phyloP scores from a whole-genome alignment of 805 yeast species.

The Candida orba region DNA sequence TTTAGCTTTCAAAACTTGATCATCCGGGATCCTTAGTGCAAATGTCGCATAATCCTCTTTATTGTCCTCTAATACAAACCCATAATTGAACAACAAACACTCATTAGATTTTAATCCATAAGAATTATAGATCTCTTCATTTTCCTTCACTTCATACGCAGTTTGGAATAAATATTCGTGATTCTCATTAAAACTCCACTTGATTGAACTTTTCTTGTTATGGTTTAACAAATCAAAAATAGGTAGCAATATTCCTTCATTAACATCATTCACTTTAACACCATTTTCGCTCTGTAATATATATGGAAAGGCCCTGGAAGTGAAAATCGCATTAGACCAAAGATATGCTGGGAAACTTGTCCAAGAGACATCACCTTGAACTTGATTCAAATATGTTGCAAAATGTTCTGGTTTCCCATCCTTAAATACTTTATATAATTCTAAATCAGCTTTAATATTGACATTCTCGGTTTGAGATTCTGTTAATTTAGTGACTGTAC shows the following conservation, averaged over 20 bases:
- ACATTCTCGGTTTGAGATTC: background rate
- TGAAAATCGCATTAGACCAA: slow-evolving; percentile 68
- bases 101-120: slow-evolving; percentile 88
- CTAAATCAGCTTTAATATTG: slow-evolving; percentile 20
- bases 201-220: slow-evolving; percentile 47
- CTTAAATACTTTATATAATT: slow-evolving; percentile 22
- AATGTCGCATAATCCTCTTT: slow-evolving; percentile 52
- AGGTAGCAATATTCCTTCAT: slow-evolving; percentile 67
- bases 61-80: slow-evolving; percentile 58
- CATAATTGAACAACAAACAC: slow-evolving; percentile 74
- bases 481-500: slow-evolving; percentile 18
- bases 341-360: slow-evolving; percentile 57
- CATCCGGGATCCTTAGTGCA: slow-evolving; percentile 43
- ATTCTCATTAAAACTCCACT: slow-evolving; percentile 41
- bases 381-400: slow-evolving; percentile 20
- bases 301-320: slow-evolving; percentile 78
- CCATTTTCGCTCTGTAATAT: slow-evolving; percentile 32
- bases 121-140: slow-evolving; percentile 61
- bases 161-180: slow-evolving; percentile 37
- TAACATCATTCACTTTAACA: slow-evolving; percentile 29
- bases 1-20: slow-evolving; percentile 25
- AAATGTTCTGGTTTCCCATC: slow-evolving; percentile 20
- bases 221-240: slow-evolving; percentile 78
- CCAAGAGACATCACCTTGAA: slow-evolving; percentile 37
- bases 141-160: slow-evolving; percentile 24